Evolutionary conservation across 305 asterid species (phyloP).

Genomic region (Solanum hybrid): DNA sequence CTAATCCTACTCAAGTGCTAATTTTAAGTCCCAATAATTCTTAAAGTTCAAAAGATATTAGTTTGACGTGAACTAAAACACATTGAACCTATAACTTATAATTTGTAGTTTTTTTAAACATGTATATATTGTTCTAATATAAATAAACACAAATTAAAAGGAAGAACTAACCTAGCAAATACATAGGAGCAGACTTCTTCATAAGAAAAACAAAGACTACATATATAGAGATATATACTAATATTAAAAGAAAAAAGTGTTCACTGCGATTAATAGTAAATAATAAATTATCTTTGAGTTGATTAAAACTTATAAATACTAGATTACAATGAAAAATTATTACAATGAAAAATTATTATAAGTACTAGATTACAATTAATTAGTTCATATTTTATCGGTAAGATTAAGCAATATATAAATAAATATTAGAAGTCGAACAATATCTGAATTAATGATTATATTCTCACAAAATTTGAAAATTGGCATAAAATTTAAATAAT

Average conservation of each 20-base stretch:
- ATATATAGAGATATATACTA: too few species aligned
- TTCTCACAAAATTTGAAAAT: not conserved
- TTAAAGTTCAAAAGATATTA: not conserved
- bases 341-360: not conserved
- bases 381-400: not conserved
- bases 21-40: not conserved
- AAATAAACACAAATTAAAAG: not conserved
- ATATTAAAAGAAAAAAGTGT: too few species aligned
- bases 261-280: not conserved
- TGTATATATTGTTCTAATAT: not conserved
- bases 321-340: too few species aligned
- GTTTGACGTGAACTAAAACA: too few species aligned
- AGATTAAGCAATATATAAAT: not conserved
- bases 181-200: not conserved
- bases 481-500: not conserved
- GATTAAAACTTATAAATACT: not conserved
- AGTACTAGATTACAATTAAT: too few species aligned
- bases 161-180: not conserved
- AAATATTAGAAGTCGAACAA: not conserved
- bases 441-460: not conserved
- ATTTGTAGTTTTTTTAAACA: not conserved
- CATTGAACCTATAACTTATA: not conserved
- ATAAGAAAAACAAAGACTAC: not conserved
- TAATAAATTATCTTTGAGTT: not conserved
- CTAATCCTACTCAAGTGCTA: not conserved